Evolutionary conservation across 805 yeast species (phyloP).

Genomic region (Kluyveromyces lactis): DNA sequence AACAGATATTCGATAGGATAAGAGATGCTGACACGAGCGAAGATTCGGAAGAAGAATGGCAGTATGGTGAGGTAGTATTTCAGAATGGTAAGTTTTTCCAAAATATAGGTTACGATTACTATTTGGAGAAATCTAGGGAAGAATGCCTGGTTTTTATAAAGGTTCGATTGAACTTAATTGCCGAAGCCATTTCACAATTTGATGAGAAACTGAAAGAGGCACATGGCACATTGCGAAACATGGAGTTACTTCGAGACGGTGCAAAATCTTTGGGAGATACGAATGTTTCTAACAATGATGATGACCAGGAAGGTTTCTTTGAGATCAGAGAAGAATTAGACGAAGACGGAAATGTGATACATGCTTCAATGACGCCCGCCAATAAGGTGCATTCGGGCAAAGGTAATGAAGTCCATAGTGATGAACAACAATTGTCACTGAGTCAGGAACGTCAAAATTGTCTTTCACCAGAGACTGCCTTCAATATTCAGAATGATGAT

Average conservation of each 20-base stretch:
- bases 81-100: conserved; percentile 18
- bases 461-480: too few relatives aligned
- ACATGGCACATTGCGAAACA: conserved; percentile 23
- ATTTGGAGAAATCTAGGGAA: conserved; percentile 19
- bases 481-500: background rate
- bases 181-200: conserved; percentile 35
- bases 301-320: conserved; percentile 51
- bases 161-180: conserved; percentile 22
- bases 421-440: too few relatives aligned
- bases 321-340: conserved; percentile 81
- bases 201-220: conserved; percentile 35
- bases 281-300: conserved; percentile 15
- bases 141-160: conserved; percentile 21
- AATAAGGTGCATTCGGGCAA: conserved; percentile 7
- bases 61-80: conserved; percentile 24
- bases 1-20: conserved; percentile 4
- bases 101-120: conserved; percentile 28
- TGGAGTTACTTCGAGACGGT: conserved; percentile 7
- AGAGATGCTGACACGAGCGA: conserved; percentile 2
- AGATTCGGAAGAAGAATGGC: conserved; percentile 6
- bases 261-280: background rate
- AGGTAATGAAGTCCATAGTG: too few relatives aligned
- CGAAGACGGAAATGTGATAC: conserved; percentile 67
- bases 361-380: conserved; percentile 36
- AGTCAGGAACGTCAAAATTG: too few relatives aligned